phyloP scores from a whole-genome alignment of 2,329 filamentous ascomycete genomes.

The Aspergillus fumigatiaffinis region DNA sequence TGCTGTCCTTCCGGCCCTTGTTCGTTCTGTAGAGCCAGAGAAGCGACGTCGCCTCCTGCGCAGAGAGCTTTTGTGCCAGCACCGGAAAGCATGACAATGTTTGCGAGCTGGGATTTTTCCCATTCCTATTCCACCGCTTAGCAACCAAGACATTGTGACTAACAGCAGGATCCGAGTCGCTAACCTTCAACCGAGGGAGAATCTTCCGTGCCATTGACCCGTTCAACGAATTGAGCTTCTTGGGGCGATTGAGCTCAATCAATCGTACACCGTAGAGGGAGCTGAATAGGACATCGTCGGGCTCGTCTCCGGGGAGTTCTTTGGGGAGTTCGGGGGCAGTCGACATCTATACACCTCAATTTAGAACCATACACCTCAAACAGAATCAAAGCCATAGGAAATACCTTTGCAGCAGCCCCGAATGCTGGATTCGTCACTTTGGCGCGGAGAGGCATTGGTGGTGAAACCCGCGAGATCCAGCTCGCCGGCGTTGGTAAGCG shows the following conservation, averaged over 20 bases:
- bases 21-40: constrained; percentile 70
- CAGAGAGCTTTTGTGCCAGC: constrained; percentile 82
- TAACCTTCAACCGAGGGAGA: constrained; percentile 68
- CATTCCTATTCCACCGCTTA: constrained; percentile 59
- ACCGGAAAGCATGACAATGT: constrained; percentile 88
- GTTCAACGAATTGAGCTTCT: constrained; percentile 88
- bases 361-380: background rate
- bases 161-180: constrained; percentile 1
- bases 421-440: constrained; percentile 64
- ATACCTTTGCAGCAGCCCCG: constrained; percentile 51
- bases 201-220: constrained; percentile 96
- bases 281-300: constrained; percentile 89
- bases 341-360: constrained; percentile 38
- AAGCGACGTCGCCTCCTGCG: constrained; percentile 85
- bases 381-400: too few relatives aligned
- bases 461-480: constrained; percentile 43
- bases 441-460: constrained; percentile 73
- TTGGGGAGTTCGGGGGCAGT: constrained; percentile 39
- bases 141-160: background rate
- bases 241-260: constrained; percentile 88
- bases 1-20: constrained; percentile 65
- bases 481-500: constrained; percentile 42
- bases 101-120: constrained; percentile 91
- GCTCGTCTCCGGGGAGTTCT: constrained; percentile 65
- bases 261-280: constrained; percentile 84